phyloP scores from a whole-genome alignment of 2,329 filamentous ascomycete genomes.

The Aspergillus pseudoviridinutans region DNA sequence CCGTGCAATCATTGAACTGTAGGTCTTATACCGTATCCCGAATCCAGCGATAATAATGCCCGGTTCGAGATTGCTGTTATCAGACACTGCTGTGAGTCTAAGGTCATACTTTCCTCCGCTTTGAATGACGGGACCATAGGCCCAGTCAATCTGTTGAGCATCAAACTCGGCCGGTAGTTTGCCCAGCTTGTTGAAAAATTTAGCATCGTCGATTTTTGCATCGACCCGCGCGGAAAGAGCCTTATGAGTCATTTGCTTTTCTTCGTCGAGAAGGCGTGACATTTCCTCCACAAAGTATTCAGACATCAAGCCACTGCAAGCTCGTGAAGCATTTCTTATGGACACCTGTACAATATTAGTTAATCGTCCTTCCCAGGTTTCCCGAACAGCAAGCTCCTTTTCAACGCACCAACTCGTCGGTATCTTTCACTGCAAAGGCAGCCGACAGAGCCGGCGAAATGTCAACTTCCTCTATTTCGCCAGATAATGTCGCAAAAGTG shows the following conservation, averaged over 20 bases:
- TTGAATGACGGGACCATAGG: constrained; percentile 83
- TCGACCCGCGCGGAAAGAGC: constrained; percentile 81
- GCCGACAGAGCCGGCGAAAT: constrained; percentile 71
- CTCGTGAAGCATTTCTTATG: constrained; percentile 90
- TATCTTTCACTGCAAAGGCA: constrained; percentile 90
- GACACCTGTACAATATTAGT: constrained; percentile 54
- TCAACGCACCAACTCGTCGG: constrained; percentile 69
- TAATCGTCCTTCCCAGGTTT: not conserved
- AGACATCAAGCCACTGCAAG: constrained; percentile 90
- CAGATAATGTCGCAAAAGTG: constrained; percentile 69
- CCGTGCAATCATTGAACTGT: constrained; percentile 85
- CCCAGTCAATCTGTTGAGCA: constrained; percentile 86
- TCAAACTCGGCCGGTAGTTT: constrained; percentile 88
- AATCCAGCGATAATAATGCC: constrained; percentile 92
- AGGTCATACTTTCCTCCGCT: constrained; percentile 95
- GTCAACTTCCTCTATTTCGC: constrained; percentile 85
- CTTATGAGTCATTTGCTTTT: constrained; percentile 94
- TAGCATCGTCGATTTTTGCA: constrained; percentile 84
- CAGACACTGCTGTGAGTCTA: constrained; percentile 71
- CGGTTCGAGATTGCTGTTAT: constrained; percentile 78
- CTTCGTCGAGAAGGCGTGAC: constrained; percentile 90
- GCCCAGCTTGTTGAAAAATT: constrained; percentile 81
- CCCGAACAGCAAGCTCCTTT: not conserved
- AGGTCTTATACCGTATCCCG: constrained; percentile 91
- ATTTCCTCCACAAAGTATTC: constrained; percentile 98